Conservation (phyloP, 352 stramenopile genomes). For the Phytopythium boreale region DNA sequence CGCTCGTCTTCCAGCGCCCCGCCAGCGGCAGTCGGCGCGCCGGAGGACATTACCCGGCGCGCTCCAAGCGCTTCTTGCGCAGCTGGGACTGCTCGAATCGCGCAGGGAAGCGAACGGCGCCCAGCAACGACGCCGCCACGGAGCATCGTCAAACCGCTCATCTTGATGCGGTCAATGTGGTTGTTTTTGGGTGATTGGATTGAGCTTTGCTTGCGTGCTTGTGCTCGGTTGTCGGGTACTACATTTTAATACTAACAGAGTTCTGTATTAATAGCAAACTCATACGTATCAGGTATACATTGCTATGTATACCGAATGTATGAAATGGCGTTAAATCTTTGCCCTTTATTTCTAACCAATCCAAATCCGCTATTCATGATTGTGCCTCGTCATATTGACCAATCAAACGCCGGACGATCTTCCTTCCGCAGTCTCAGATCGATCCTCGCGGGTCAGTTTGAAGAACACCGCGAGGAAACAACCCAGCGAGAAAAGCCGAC, state of each 20-base stretch:
- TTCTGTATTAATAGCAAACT: too few species aligned
- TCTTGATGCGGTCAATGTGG: background rate
- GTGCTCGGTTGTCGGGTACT: too few species aligned
- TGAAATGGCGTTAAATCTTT: too few species aligned
- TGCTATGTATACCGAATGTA: too few species aligned
- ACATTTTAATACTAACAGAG: too few species aligned
- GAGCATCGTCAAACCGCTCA: background rate
- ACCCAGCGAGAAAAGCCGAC: conserved; percentile 7
- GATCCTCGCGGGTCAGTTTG: conserved; percentile 18
- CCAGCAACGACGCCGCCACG: background rate
- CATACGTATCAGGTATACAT: too few species aligned
- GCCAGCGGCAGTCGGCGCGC: background rate
- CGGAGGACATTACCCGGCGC: background rate
- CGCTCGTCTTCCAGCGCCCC: conserved; percentile 49
- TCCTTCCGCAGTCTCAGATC: conserved; percentile 2
- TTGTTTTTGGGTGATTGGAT: background rate
- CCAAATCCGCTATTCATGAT: background rate
- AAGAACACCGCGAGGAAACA: conserved; percentile 8
- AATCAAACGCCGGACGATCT: conserved; percentile 13
- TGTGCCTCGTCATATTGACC: conserved; percentile 8
- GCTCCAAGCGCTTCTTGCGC: background rate
- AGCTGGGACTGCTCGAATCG: background rate
- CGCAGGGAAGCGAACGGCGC: background rate
- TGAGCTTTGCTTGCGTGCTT: background rate
- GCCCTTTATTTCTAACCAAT: conserved; percentile 3